These are phyloP conservation scores for Eucalyptus guilfoylei DNA, from an alignment of 345 rosid species.

Conservation along the genomic window DNA sequence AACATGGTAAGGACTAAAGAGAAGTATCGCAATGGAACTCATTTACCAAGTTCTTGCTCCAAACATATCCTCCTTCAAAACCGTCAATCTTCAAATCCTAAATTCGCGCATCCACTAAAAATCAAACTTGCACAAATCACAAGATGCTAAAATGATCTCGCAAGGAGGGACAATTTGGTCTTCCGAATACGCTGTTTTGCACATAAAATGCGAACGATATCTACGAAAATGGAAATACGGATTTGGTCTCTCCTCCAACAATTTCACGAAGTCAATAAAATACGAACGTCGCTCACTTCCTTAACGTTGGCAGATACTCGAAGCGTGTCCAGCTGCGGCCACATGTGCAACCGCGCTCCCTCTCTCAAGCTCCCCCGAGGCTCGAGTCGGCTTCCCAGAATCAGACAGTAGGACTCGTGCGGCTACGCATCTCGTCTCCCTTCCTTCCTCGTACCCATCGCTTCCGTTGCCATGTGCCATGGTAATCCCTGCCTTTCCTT, in stretches of 20 bases:
- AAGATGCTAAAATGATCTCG: neutral
- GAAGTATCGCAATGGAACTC: too few species aligned
- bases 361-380: neutral
- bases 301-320: too few species aligned
- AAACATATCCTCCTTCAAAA: neutral
- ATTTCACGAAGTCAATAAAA: too few species aligned
- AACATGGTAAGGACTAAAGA: accelerated
- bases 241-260: neutral
- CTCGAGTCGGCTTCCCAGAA: neutral
- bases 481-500: neutral
- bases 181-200: neutral
- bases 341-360: neutral
- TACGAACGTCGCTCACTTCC: too few species aligned
- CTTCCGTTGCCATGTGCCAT: neutral
- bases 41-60: neutral
- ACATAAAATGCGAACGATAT: neutral
- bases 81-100: neutral
- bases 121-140: neutral
- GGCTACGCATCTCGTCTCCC: neutral
- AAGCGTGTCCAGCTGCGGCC: neutral
- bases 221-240: neutral
- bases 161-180: neutral
- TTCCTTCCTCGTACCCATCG: neutral
- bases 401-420: neutral
- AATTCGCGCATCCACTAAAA: accelerated